Base-by-base conservation (phyloP, 139 green algal species). In the Micractinium conductrix region DNA sequence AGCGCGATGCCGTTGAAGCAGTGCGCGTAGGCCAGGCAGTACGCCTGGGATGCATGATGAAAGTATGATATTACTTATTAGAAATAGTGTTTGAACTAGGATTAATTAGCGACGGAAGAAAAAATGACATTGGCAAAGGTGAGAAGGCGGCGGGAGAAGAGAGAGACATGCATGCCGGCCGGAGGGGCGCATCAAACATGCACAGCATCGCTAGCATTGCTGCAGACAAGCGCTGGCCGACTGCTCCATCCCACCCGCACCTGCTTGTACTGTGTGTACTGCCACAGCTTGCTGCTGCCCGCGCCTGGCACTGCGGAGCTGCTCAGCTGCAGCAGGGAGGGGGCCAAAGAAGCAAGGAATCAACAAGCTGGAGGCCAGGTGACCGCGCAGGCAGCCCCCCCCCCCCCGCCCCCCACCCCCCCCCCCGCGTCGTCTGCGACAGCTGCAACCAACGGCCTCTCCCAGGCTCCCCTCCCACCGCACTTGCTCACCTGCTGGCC, bases 181-280 rank as follows among this genome's bases (percentile, higher is more conserved):
- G n/a, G n/a, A n/a, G n/a, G n/a, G n/a, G n/a, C n/a, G n/a, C n/a
- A n/a, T n/a, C n/a, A n/a, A n/a, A n/a, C n/a, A n/a, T n/a, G n/a
- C n/a, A n/a, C n/a, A n/a, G n/a, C n/a, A n/a, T 58, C 14, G 14
- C 16, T 58, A 65, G 8, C 4, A 19, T 21, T 65, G 55, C 21
- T 65, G 55, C 8, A 21, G 10, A 65, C 26, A 12, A 21, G 7
- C 21, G 4, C 21, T n/a, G 55, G 55, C 30, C 30, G 21, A 65
- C 55, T n/a, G 55, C 8, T 21, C 55, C 8, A n/a, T 21, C 58
- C 24, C 58, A 68, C 58, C 53, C n/a, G n/a, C n/a, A n/a, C n/a
- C n/a, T 79, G 50, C 79, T 91, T 91, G 86, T 91, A 91, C 26
- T 43, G 19, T 7, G 24, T n/a, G 45, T 91, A 91, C 4, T 53